Evolutionary conservation across 805 yeast genomes (phyloP).

Genomic region (Diddensiella santjacobensis): DNA sequence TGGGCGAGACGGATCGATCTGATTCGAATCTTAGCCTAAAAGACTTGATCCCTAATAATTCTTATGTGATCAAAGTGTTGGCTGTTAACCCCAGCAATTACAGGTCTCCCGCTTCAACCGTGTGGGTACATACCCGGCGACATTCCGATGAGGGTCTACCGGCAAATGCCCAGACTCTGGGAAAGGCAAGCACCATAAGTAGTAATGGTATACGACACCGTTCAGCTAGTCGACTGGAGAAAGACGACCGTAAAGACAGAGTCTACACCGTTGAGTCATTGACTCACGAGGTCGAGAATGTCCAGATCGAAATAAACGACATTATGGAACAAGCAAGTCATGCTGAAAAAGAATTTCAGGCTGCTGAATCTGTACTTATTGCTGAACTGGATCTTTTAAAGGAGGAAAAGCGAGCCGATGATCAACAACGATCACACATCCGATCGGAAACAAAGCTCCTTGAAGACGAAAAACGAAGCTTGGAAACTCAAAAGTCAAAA

Average conservation of each 20-base stretch:
- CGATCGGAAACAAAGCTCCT: conserved; percentile 35
- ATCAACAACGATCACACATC: conserved; percentile 31
- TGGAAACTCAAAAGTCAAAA: conserved; percentile 35
- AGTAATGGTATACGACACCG: conserved; percentile 3
- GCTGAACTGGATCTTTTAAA: conserved; percentile 30
- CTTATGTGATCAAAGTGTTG: conserved; percentile 32
- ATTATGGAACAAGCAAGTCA: conserved; percentile 24
- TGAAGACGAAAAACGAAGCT: conserved; percentile 35
- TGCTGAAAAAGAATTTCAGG: conserved; percentile 29
- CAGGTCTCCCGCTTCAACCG: conserved; percentile 24
- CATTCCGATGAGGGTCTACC: conserved; percentile 26
- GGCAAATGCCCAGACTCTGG: conserved; percentile 17
- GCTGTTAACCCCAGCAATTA: conserved; percentile 32
- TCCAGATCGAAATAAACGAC: conserved; percentile 33
- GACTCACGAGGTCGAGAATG: conserved; percentile 34
- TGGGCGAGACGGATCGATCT: conserved; percentile 34
- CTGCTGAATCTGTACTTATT: conserved; percentile 25
- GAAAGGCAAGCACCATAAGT: not conserved
- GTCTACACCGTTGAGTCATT: conserved; percentile 34
- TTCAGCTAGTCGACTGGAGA: conserved; percentile 1
- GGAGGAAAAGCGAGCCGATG: conserved; percentile 31
- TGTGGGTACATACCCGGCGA: conserved; percentile 29
- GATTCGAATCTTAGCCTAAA: conserved; percentile 32
- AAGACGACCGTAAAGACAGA: conserved; percentile 11
- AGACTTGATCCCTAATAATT: conserved; percentile 32